phyloP scores from a whole-genome alignment of 2,329 filamentous ascomycete species.

The Metarhizium brunneum region DNA sequence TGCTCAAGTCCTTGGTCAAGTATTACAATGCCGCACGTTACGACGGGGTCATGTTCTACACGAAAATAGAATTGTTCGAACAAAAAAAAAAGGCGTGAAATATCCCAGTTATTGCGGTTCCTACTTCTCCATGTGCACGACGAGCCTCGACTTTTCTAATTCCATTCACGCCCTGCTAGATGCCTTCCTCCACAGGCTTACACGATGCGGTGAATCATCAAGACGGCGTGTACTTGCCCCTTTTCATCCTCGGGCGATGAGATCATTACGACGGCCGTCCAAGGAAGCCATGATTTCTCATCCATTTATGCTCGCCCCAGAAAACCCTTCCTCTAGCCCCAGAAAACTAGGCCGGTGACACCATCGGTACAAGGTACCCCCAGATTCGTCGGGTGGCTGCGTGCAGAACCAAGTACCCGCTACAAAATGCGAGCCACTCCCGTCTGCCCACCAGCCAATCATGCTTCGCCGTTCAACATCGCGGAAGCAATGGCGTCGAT shows the following conservation, averaged over 20 bases:
- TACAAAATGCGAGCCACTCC: constrained; percentile 9
- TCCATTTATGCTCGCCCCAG: neutral
- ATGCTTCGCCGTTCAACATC: constrained; percentile 22
- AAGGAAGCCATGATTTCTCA: neutral
- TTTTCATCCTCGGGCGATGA: constrained; percentile 1
- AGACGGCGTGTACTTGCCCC: neutral
- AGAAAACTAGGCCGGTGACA: constrained; percentile 3
- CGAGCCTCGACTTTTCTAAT: neutral
- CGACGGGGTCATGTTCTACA: too few relatives aligned
- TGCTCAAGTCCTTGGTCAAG: too few relatives aligned
- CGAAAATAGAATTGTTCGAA: too few relatives aligned
- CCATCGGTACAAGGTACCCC: neutral
- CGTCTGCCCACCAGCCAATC: constrained; percentile 24
- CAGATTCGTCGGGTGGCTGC: too few relatives aligned
- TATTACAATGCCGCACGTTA: too few relatives aligned
- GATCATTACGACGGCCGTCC: neutral
- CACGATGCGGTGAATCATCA: neutral
- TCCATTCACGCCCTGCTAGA: neutral
- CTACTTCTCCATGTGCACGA: too few relatives aligned
- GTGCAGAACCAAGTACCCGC: neutral
- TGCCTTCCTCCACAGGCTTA: neutral
- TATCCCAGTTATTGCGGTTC: too few relatives aligned
- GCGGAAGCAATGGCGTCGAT: constrained; percentile 43
- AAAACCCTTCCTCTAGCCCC: constrained; percentile 3
- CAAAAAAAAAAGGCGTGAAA: too few relatives aligned